These are phyloP conservation scores for Neurospora sp. DNA, from an alignment of 495 filamentous ascomycete species.

Conservation along the genomic window DNA sequence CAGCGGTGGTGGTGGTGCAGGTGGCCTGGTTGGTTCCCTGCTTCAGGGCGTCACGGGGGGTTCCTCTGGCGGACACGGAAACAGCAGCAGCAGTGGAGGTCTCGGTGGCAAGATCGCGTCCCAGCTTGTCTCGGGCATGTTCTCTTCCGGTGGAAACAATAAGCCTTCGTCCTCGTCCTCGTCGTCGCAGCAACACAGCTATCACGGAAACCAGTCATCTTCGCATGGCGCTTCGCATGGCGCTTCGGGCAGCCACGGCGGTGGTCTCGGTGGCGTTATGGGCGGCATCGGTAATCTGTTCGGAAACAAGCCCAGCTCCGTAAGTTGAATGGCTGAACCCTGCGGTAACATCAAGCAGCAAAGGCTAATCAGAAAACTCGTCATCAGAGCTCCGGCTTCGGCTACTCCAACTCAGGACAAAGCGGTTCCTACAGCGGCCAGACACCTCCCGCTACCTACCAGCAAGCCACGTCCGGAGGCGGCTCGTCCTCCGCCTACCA, in stretches of 20 bases:
- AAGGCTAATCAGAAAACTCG: constrained; percentile 12
- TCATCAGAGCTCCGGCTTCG: constrained; percentile 30
- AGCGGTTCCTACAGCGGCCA: constrained; percentile 36
- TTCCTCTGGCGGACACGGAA: constrained; percentile 15
- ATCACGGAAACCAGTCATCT: constrained; percentile 23
- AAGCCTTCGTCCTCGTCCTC: constrained; percentile 14
- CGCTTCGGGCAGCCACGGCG: constrained; percentile 9
- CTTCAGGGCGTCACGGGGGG: constrained; percentile 22
- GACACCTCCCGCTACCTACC: constrained; percentile 40
- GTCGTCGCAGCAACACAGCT: constrained; percentile 23
- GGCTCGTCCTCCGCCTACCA: constrained; percentile 10
- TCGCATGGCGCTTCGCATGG: constrained; percentile 15
- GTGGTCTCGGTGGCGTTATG: constrained; percentile 34
- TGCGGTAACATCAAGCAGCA: not conserved
- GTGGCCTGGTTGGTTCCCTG: constrained; percentile 25
- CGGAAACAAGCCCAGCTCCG: constrained; percentile 25
- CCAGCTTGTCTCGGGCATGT: constrained; percentile 35
- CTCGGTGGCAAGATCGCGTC: constrained; percentile 33
- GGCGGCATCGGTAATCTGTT: constrained; percentile 35
- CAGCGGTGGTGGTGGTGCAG: constrained; percentile 23
- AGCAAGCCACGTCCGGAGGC: constrained; percentile 19
- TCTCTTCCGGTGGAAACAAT: constrained; percentile 24
- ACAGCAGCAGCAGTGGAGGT: constrained; percentile 25
- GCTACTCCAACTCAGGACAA: constrained; percentile 40
- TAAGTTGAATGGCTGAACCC: constrained; percentile 6